A percentile compares a stretch with the other conserved stretches of the same genome.
Conservation (phyloP, 257 asterid genomes). For the Solanum dulcamara region DNA sequence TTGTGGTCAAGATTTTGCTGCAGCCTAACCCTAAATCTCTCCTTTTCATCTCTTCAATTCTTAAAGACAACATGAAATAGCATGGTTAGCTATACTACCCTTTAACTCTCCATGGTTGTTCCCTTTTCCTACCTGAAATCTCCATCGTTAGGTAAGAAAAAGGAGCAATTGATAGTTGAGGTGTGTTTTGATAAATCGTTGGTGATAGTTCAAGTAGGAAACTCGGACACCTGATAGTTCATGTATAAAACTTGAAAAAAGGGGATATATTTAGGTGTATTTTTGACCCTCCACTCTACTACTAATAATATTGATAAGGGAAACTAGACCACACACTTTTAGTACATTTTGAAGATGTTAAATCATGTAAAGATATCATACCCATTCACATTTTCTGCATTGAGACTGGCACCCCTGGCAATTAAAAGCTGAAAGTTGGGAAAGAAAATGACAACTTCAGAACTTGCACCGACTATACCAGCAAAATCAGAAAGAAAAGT, state of each 20-base stretch:
- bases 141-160: not conserved
- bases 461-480: not conserved
- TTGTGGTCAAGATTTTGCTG: no score
- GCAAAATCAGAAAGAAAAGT: not conserved
- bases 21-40: not conserved
- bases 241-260: not conserved
- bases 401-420: conserved; percentile 57
- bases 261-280: not conserved
- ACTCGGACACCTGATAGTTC: no score
- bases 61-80: not conserved
- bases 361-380: conserved; percentile 14
- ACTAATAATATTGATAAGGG: not conserved
- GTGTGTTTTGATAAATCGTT: not conserved
- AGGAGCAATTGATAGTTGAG: not conserved
- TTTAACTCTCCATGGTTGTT: not conserved
- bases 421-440: conserved; percentile 53
- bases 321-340: not conserved
- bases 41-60: not conserved
- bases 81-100: not conserved
- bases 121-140: not conserved
- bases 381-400: conserved; percentile 64
- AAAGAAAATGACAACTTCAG: not conserved
- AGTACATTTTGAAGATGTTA: not conserved
- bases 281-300: not conserved
- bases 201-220: no score